phyloP scores from a whole-genome alignment of 2,329 filamentous ascomycete species.

The Cytospora piceicola region DNA sequence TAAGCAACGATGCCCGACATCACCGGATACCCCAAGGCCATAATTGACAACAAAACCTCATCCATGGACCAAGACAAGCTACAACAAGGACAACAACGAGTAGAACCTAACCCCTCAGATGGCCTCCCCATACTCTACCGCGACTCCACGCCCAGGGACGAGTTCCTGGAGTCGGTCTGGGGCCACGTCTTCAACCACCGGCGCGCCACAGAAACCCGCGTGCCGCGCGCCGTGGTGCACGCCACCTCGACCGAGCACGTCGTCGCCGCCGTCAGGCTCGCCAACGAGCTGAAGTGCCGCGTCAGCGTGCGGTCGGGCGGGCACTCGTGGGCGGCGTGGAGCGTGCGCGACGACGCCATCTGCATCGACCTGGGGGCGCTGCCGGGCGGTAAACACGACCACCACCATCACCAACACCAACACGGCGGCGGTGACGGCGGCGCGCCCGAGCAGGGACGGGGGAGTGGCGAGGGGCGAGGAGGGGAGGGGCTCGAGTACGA shows the following conservation, averaged over 20 bases:
- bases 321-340: slow-evolving; percentile 53
- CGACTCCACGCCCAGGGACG: slow-evolving; percentile 29
- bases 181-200: slow-evolving; percentile 51
- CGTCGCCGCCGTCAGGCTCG: slow-evolving; percentile 43
- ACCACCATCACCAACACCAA: too few relatives aligned
- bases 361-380: slow-evolving; percentile 44
- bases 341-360: slow-evolving; percentile 49
- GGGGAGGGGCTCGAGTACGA: slow-evolving; percentile 44
- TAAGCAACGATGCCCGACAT: neutral
- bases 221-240: slow-evolving; percentile 47
- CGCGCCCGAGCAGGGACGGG: neutral
- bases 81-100: neutral
- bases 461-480: neutral
- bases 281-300: slow-evolving; percentile 39
- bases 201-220: slow-evolving; percentile 38
- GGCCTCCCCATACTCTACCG: slow-evolving; percentile 32
- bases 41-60: neutral
- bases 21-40: neutral
- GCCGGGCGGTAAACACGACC: slow-evolving; percentile 27
- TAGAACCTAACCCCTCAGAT: neutral
- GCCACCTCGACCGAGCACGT: slow-evolving; percentile 43
- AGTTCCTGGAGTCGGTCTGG: slow-evolving; percentile 33
- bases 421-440: neutral
- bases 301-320: slow-evolving; percentile 52
- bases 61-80: neutral